Base-by-base conservation (phyloP, 345 rosid species). In the Salix koriyanagi region DNA sequence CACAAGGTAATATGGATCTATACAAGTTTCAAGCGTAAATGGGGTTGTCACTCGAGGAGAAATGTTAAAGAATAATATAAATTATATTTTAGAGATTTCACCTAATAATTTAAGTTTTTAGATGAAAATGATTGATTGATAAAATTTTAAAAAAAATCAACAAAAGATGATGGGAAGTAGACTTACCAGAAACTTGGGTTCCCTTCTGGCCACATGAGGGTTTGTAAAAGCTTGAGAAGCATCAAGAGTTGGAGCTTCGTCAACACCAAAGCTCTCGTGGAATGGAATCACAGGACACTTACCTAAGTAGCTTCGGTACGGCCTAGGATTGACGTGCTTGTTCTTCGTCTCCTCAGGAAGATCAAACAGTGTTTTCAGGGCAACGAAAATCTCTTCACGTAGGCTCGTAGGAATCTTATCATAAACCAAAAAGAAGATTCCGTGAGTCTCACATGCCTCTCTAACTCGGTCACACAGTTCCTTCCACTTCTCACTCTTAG, bases 131-230 rank as follows among this genome's bases (percentile, higher is more conserved):
- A 0, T 34, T 34, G 1, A 0, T 0, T 34, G 36, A 34, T 0
- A 34, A 4, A 34, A 32, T 34, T 34, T 34, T 5, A 21, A 52
- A 21, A 52, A 21, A 1, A 0, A 30, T 18, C 23, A 3, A 28
- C 36, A 39, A 65, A 65, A 32, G 23, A 32, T 32, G 21, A 30
- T 32, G 68, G 68, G 7, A 21, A 37, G 37, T 21, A 58, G 1
- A 3, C 39, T 74, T 44, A 87, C 88, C 87, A 74, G 86, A 87
- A 87, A 28, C 36, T 19, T 3, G 84, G 76, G 75, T 85, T 83
- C n/a, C 86, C 88, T 1, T 78, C 52, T 4, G 88, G 87, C 90
- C 90, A 87, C 82, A 87, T 80, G 75, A 85, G 84, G n/a, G 36
- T 28, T 28, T 25, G 90, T 76, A 73, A 87, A 87, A 6, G 77